Conservation (phyloP, 345 rosid species). For the Gossypium stocksii region DNA sequence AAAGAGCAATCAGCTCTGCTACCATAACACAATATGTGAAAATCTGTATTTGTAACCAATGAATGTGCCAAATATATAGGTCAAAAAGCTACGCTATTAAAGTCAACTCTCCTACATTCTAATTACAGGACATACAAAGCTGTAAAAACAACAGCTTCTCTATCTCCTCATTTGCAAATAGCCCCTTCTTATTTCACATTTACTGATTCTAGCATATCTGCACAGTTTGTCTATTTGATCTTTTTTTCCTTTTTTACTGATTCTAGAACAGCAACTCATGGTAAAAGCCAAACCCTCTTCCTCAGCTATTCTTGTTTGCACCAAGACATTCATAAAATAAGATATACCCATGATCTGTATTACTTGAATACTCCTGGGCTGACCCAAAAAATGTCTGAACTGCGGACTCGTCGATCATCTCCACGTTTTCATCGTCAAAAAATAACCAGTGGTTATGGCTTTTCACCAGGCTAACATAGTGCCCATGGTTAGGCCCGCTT, state of each 20-base stretch:
- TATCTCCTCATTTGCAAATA: not conserved
- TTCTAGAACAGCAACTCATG: not conserved
- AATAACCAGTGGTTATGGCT: constrained; percentile 98
- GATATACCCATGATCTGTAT: constrained; percentile 65
- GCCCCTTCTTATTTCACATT: not conserved
- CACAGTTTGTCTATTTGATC: not conserved
- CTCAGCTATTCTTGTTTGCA: constrained; percentile 44
- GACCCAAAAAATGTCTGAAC: constrained; percentile 98
- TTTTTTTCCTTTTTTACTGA: not conserved
- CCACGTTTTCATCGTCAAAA: constrained; percentile 95
- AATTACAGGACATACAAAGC: not conserved
- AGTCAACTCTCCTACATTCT: not conserved
- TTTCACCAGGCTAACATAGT: constrained; percentile 95
- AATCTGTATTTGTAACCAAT: not conserved
- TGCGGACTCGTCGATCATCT: constrained; percentile 97
- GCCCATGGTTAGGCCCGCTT: constrained; percentile 96
- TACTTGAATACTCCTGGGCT: constrained; percentile 90
- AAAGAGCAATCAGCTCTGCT: not conserved
- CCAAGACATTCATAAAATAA: constrained; percentile 63
- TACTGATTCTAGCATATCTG: not conserved
- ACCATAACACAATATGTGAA: not conserved
- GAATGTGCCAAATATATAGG: not conserved
- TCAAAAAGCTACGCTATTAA: not conserved
- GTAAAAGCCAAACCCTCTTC: constrained; percentile 15
- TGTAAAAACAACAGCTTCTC: not conserved